phyloP scores from a whole-genome alignment of 83 land plant species.

The Thuja plicata region DNA sequence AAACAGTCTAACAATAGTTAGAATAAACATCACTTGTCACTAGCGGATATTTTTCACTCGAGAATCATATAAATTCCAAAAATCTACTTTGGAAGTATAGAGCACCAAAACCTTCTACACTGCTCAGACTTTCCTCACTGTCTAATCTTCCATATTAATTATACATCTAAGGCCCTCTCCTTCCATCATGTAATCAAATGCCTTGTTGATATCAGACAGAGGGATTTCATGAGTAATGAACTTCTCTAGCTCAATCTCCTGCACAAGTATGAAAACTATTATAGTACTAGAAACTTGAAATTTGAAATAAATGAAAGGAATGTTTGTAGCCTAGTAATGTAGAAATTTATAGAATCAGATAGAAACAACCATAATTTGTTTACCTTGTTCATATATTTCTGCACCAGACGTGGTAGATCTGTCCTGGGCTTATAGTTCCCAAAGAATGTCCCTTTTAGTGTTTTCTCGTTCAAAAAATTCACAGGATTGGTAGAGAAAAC shows the following conservation, averaged over 20 bases:
- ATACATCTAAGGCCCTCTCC: conserved; percentile 27
- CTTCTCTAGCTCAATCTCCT: conserved; percentile 31
- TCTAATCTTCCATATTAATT: conserved; percentile 23
- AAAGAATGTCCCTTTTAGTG: conserved; percentile 31
- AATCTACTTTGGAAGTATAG: too few species aligned
- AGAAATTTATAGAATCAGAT: too few species aligned
- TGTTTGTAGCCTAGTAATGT: too few species aligned
- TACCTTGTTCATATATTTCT: conserved; percentile 11
- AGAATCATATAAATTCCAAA: too few species aligned
- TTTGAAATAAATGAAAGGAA: too few species aligned
- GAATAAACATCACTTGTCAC: too few species aligned
- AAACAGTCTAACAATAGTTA: too few species aligned
- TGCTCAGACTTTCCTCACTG: neutral
- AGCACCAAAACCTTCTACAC: too few species aligned
- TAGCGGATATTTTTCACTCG: too few species aligned
- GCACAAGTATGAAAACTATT: neutral
- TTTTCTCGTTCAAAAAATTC: conserved; percentile 22
- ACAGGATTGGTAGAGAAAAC: conserved; percentile 21
- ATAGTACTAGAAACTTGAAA: neutral
- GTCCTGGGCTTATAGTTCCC: conserved; percentile 33
- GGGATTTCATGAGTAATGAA: conserved; percentile 23
- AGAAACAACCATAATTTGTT: neutral
- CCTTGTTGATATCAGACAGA: conserved; percentile 27
- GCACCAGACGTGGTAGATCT: conserved; percentile 30
- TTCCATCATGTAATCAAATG: conserved; percentile 25